Evolutionary conservation across 1,284 basidiomycete genomes (phyloP), one percentile per base, ranked within the genome.

Genomic region (Ceratobasidium papillatum): DNA sequence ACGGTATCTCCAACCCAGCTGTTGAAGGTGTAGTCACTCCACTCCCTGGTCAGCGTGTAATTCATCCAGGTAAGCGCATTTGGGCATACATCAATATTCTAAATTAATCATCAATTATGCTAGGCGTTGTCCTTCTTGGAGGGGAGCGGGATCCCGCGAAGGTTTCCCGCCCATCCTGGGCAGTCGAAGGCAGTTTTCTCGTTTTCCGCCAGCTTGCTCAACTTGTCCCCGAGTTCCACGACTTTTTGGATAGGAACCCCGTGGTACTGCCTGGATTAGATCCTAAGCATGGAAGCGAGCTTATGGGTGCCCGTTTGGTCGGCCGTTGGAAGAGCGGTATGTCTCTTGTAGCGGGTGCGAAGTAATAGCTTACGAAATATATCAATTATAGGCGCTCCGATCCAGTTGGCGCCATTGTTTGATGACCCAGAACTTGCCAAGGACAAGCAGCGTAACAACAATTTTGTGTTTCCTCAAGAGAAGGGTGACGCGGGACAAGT

Each of bases 71-170:
- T 74, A 43, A 62, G 75, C 30, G 41, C 74, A 22, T 54, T n/a
- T 32, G 14, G 2, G 27, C 36, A 27, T 19, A 12, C 38, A 38
- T 19, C 52, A 69, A 30, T 32, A 12, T 36, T 25, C n/a, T 38
- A 25, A 25, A 11, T 25, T 14, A 12, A 12, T 41, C 38, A 52
- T 27, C 3, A 68, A 52, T 27, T n/a, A 8, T 19, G 1, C 14
- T 69, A 65, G 63, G 75, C 25, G 58, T 74, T 38, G 54, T 87
- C 27, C 78, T 87, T 30, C 75, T 82, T 36, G 85, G 85, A 0
- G 79, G 83, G 45, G 78, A 79, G 2, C 83, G 83, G 1, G 84
- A 85, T 75, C 64, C 71, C 9, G 72, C 38, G 38, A 41, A 41
- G 38, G 14, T 11, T 30, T 22, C n/a, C n/a, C 74, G 76, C 14